Evolutionary conservation across 2,329 filamentous ascomycete species (phyloP), one percentile per base, ranked within the genome.

Genomic region (Cladosporium sphaerospermum): DNA sequence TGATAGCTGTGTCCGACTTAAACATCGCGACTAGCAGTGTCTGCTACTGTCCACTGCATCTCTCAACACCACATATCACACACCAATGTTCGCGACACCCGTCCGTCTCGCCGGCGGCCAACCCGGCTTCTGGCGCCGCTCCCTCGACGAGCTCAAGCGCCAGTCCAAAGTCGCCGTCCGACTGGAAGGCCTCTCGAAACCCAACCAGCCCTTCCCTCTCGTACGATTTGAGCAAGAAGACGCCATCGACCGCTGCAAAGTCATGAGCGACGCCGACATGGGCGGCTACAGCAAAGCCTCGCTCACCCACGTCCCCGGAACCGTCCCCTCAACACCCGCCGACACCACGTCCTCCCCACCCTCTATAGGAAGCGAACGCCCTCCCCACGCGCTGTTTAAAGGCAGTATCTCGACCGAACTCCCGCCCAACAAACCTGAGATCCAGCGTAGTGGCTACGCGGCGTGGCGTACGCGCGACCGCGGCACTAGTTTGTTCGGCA

Each of bases 331-430:
- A 28, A 33, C 40, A 9, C 39, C 42, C 7, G 40, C 33, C 41
- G 43, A 41, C 23, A 39, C 36, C 36, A 28, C 23, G 7, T 28
- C 23, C 23, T 28, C 39, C 16, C 9, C 1, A 42, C n/a, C 10
- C 39, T 42, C 11, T 9, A 16, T 13, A 23, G n/a, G 39, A 28
- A 28, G 23, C 23, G 13, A 9, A 8, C 32, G 32, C 13, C 80
- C 81, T 16, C 75, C 82, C 31, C 88, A 95, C 71, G 83, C 84
- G 14, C 81, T 86, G 56, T 99, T 97, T 74, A 83, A 91, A 72
- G 93, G 93, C 59, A 82, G 69, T 53, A 97, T 99, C 66, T 96
- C 89, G 2, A 95, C 86, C 10, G 82, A 88, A 53, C 80, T 99
- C 1, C 93, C 93, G 0, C 72, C 75, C 9, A 80, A 92, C 69